Conservation (phyloP, 23 red algal genomes). For the Agarophyton chilense region DNA sequence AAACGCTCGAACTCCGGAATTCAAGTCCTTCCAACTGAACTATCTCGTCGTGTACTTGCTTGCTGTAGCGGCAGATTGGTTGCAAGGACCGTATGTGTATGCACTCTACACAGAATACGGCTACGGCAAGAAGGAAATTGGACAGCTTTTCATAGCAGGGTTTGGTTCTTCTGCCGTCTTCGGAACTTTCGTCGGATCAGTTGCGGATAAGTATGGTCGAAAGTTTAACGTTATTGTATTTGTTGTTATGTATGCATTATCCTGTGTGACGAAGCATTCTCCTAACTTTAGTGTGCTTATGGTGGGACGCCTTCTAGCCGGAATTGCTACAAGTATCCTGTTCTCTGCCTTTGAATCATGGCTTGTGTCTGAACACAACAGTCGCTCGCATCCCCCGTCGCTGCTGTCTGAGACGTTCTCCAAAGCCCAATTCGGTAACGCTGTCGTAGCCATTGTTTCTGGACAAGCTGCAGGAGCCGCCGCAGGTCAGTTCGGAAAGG, state of each 20-base stretch:
- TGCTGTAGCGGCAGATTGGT: slow-evolving; percentile 90
- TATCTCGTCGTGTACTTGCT: slow-evolving; percentile 90
- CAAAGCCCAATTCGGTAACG: slow-evolving; percentile 95
- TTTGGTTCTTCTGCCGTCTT: slow-evolving; percentile 93
- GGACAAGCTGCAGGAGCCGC: slow-evolving; percentile 87
- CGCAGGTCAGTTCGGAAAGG: slow-evolving; percentile 79
- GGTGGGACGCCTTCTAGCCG: slow-evolving; percentile 84
- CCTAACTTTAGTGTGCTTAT: slow-evolving; percentile 84
- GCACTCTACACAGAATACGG: slow-evolving; percentile 96
- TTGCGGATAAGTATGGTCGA: slow-evolving; percentile 93
- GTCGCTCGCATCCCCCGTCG: slow-evolving; percentile 43
- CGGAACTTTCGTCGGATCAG: slow-evolving; percentile 87
- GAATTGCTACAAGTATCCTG: slow-evolving; percentile 89
- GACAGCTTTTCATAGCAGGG: slow-evolving; percentile 93
- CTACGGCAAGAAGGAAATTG: slow-evolving; percentile 89
- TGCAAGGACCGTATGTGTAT: slow-evolving; percentile 98
- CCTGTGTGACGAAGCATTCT: slow-evolving; percentile 94
- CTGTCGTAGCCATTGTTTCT: slow-evolving; percentile 84
- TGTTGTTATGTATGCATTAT: slow-evolving; percentile 76
- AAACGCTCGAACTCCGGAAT: slow-evolving; percentile 32
- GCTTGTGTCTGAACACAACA: slow-evolving; percentile 93
- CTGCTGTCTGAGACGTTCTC: slow-evolving; percentile 88
- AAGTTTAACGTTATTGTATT: slow-evolving; percentile 78
- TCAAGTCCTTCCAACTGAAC: slow-evolving; percentile 80
- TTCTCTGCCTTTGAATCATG: slow-evolving; percentile 98